Percentiles rank a stretch among this genome's conserved stretches.
Conservation (phyloP, 305 asterid genomes). For the Fraxinus xanthoxyloides region DNA sequence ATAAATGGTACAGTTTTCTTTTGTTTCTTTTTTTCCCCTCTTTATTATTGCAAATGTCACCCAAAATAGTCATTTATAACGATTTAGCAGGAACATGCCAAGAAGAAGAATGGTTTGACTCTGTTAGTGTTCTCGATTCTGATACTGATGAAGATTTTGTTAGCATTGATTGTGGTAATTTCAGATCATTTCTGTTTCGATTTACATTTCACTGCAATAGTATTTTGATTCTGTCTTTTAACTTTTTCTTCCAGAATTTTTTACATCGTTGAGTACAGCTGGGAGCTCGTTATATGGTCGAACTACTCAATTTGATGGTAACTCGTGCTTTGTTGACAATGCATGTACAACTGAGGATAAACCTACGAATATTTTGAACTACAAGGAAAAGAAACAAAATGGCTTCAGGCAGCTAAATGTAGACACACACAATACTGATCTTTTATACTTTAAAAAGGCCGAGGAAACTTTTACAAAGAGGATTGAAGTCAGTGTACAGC, state of each 20-base stretch:
- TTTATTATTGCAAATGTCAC: neutral
- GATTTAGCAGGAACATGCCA: slow-evolving; percentile 39
- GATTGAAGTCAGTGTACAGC: slow-evolving; percentile 8
- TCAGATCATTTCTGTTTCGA: neutral
- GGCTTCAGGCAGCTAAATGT: slow-evolving; percentile 3
- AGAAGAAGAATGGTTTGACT: slow-evolving; percentile 88
- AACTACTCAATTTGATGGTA: slow-evolving; percentile 23
- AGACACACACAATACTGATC: neutral
- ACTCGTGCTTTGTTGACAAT: neutral
- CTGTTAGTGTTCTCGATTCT: slow-evolving; percentile 63
- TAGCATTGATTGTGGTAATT: slow-evolving; percentile 61
- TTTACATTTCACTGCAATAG: neutral
- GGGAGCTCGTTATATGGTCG: slow-evolving; percentile 25
- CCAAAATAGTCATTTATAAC: neutral
- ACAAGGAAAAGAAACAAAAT: slow-evolving; percentile 4
- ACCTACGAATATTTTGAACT: slow-evolving; percentile 5
- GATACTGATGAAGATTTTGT: slow-evolving; percentile 82
- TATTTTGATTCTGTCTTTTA: slow-evolving; percentile 3
- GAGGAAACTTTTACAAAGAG: slow-evolving; percentile 19
- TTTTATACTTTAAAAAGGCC: slow-evolving; percentile 13
- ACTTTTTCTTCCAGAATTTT: slow-evolving; percentile 37
- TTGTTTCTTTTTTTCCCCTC: neutral
- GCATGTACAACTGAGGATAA: slow-evolving; percentile 13
- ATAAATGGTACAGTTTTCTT: slow-evolving; percentile 31
- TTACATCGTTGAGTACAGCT: slow-evolving; percentile 27